Evolutionary conservation across 2,329 filamentous ascomycete species (phyloP).

Genomic region (Setomelanomma holmii): DNA sequence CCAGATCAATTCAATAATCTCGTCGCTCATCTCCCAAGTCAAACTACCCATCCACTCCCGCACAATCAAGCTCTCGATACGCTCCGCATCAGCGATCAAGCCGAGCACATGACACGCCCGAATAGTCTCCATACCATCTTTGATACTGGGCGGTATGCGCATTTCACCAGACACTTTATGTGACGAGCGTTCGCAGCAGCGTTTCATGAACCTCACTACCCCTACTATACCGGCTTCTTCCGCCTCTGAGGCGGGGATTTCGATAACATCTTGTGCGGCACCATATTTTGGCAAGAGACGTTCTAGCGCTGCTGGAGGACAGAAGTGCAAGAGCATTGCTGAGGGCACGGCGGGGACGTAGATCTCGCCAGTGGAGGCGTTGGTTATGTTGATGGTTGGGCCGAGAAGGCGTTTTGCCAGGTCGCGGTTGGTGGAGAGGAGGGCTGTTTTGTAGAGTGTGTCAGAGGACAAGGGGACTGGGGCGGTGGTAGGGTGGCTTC

Average conservation of each 20-base stretch:
- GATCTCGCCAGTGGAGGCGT: background rate
- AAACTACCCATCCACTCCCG: background rate
- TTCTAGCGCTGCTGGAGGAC: background rate
- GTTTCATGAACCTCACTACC: conserved; percentile 11
- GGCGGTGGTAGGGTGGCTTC: background rate
- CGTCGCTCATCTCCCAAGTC: background rate
- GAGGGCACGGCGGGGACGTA: background rate
- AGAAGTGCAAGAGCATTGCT: conserved; percentile 2
- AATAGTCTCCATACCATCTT: conserved; percentile 5
- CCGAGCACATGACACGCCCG: conserved; percentile 6
- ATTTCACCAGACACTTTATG: conserved; percentile 1
- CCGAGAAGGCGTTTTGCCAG: background rate
- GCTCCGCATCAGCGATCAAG: conserved; percentile 3
- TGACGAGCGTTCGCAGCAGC: background rate
- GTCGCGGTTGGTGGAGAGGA: background rate
- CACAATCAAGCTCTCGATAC: background rate
- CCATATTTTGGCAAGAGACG: background rate
- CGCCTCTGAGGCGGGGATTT: background rate
- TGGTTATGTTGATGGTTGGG: background rate
- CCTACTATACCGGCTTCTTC: background rate
- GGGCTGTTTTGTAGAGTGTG: background rate
- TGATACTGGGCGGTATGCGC: conserved; percentile 4
- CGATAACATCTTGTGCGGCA: background rate
- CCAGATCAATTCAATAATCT: conserved; percentile 9
- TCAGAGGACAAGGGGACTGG: background rate